Evolutionary conservation across 148 eudicot species (phyloP).

Genomic region (Pouteria glomerata): DNA sequence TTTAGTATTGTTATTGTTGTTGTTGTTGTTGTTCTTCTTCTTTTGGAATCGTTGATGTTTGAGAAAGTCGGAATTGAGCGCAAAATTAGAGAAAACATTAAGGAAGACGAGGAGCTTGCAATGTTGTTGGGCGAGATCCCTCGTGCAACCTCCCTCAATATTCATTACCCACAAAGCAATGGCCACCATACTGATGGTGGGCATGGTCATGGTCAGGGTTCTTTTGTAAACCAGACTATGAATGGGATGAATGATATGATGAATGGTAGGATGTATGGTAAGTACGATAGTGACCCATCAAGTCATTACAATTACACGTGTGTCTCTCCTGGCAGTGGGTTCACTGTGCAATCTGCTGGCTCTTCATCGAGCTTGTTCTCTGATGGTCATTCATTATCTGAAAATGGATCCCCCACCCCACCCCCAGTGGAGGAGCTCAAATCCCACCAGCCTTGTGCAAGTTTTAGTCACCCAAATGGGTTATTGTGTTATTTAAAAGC

Average conservation of each 20-base stretch:
- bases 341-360: slow-evolving; percentile 31
- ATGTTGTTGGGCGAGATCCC: slow-evolving; percentile 48
- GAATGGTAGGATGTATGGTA: slow-evolving; percentile 17
- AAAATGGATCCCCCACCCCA: slow-evolving; percentile 23
- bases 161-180: slow-evolving; percentile 7
- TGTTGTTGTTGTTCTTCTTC: slow-evolving; percentile 16
- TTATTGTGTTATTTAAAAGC: slow-evolving; percentile 1
- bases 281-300: slow-evolving; percentile 24
- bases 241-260: too few species aligned
- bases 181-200: slow-evolving; percentile 1
- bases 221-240: background rate
- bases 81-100: slow-evolving; percentile 24
- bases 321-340: slow-evolving; percentile 34
- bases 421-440: slow-evolving; percentile 30
- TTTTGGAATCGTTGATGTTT: too few species aligned
- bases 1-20: background rate
- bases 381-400: slow-evolving; percentile 21
- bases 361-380: slow-evolving; percentile 38
- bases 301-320: slow-evolving; percentile 18
- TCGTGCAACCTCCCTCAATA: slow-evolving; percentile 28
- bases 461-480: slow-evolving; percentile 9
- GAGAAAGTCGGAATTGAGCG: slow-evolving; percentile 11
- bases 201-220: slow-evolving; percentile 1
- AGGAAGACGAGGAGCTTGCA: slow-evolving; percentile 45
- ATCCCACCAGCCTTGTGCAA: slow-evolving; percentile 12